These are phyloP conservation scores for Aureobasidium sp. DNA, from an alignment of 2,329 filamentous ascomycete genomes.

Conservation along the genomic window DNA sequence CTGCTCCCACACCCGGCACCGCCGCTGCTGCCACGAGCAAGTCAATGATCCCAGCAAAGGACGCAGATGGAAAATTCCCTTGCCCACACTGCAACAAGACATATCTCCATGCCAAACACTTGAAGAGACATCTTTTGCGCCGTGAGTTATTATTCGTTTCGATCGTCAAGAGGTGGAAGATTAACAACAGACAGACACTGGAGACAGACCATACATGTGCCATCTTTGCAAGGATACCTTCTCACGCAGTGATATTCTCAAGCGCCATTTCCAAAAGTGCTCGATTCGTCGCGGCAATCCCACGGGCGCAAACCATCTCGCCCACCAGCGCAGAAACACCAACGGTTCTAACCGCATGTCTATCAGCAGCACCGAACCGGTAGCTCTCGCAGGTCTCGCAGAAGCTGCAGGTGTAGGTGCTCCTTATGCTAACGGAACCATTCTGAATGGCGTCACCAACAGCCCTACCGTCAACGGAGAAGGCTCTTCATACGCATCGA, in stretches of 20 bases:
- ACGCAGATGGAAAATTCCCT: slow-evolving; percentile 95
- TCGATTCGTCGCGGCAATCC: slow-evolving; percentile 93
- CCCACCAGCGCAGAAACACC: slow-evolving; percentile 49
- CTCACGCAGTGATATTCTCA: slow-evolving; percentile 93
- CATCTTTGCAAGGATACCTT: slow-evolving; percentile 97
- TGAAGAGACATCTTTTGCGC: slow-evolving; percentile 90
- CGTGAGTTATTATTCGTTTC: slow-evolving; percentile 56
- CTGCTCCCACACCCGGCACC: slow-evolving; percentile 62
- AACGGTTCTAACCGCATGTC: slow-evolving; percentile 32
- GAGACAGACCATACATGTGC: slow-evolving; percentile 96
- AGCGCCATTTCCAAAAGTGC: slow-evolving; percentile 99
- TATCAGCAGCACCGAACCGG: slow-evolving; percentile 28
- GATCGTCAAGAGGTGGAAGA: background rate
- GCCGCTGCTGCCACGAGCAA: slow-evolving; percentile 50
- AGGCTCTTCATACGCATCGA: slow-evolving; percentile 25
- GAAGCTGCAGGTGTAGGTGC: slow-evolving; percentile 24
- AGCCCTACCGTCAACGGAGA: slow-evolving; percentile 30
- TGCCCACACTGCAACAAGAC: slow-evolving; percentile 98
- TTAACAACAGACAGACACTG: slow-evolving; percentile 63
- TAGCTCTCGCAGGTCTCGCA: slow-evolving; percentile 27
- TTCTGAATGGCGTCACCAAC: slow-evolving; percentile 19
- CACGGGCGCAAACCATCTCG: slow-evolving; percentile 87
- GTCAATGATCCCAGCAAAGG: slow-evolving; percentile 83
- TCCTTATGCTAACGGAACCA: slow-evolving; percentile 22
- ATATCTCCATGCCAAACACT: slow-evolving; percentile 91